Evolutionary conservation across 2,329 filamentous ascomycete species (phyloP), one percentile per base, ranked within the genome.

Genomic region (Penicillium sclerotiorum): DNA sequence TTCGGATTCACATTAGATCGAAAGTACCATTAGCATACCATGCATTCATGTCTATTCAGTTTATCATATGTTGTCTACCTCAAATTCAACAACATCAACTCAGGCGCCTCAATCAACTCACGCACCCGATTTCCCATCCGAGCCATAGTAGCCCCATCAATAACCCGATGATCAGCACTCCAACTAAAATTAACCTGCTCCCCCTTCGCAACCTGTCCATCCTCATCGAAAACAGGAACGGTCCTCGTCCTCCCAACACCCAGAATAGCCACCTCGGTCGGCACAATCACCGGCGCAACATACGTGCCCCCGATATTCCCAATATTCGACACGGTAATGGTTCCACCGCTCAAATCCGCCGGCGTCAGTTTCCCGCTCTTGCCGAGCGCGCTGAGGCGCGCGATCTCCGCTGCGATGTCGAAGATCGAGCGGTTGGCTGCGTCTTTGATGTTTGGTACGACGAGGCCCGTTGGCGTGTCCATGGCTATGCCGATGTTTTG

Each of bases 401-500:
- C 71, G 44, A 97, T 81, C 69, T 96, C 90, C 15, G 80, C 74
- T 1, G 92, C 89, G 52, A 99, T 88, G 40, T 86, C 83, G 30
- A 87, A 73, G 60, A 99, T 87, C 65, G 86, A 94, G 58, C 87
- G 84, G 17, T 79, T 77, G 53, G 86, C 86, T 36, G 96, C 90
- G 67, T 95, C 85, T 67, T 87, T 90, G 69, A 99, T 84, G 38
- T 97, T 94, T 1, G 94, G 94, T 3, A 99, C 94, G 8, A 99
- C 75, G 1, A 99, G 83, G 2, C 94, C 94, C 6, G 80, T 78
- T 0, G 93, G 90, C 1, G 93, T 95, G 72, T 99, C 94, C 81
- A 99, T 94, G 49, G 94, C 94, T 27, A 99, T 81, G 53, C 94
- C 94, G 54, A 99, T 93, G 73, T 99, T 95, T 79, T 99, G 94